Conservation (phyloP, 106 monocot species). For the Chionographis japonica region DNA sequence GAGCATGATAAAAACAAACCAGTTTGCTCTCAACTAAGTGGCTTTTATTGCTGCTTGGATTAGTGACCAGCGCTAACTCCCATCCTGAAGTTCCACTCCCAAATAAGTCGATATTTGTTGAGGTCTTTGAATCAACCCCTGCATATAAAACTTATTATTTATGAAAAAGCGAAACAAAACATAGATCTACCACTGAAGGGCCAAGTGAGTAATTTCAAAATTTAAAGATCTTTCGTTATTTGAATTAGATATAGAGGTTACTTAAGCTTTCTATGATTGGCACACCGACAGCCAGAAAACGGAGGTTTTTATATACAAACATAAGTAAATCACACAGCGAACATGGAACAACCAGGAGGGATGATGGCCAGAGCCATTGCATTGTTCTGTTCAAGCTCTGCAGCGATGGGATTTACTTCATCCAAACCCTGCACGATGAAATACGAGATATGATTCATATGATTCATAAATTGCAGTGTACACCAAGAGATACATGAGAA, state of each 20-base stretch:
- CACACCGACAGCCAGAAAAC: too few species aligned
- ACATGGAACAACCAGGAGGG: conserved; percentile 33
- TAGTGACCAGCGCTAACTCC: conserved; percentile 65
- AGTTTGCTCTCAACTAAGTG: conserved; percentile 52
- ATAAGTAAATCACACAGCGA: neutral
- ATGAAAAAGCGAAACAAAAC: neutral
- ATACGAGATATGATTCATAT: neutral
- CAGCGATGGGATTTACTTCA: conserved; percentile 58
- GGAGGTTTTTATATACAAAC: neutral
- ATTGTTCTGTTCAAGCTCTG: conserved; percentile 66
- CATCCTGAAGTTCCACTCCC: conserved; percentile 37
- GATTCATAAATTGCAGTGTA: neutral
- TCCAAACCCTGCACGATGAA: conserved; percentile 53
- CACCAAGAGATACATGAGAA: neutral
- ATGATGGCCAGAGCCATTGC: conserved; percentile 77
- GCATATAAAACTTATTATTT: neutral
- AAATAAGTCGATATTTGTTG: conserved; percentile 13
- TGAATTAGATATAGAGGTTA: neutral
- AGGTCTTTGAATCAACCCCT: conserved; percentile 29
- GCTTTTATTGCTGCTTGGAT: conserved; percentile 43
- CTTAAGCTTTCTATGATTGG: neutral
- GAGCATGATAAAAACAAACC: conserved; percentile 13
- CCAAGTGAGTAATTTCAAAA: neutral
- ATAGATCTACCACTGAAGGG: neutral
- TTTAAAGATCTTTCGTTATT: neutral